phyloP scores from a whole-genome alignment of 176 grass and related monocot genomes.

The Thinopyrum elongatum region DNA sequence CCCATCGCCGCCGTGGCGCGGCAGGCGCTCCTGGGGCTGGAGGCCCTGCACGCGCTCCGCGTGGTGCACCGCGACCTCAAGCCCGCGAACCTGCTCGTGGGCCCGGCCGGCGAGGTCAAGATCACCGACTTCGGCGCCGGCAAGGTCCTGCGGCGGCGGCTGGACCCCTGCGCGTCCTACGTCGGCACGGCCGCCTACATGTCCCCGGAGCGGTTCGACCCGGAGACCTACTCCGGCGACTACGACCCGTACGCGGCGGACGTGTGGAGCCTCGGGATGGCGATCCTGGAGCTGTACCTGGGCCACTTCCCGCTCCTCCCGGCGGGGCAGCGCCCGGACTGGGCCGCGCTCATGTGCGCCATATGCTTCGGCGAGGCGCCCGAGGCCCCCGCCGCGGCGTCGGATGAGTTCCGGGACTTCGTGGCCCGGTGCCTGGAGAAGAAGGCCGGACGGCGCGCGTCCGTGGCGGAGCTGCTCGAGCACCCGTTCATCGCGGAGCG shows the following conservation, averaged over 20 bases:
- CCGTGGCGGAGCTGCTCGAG: conserved; percentile 63
- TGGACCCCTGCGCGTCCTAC: conserved; percentile 84
- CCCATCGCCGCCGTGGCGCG: conserved; percentile 69
- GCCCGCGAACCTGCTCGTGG: conserved; percentile 71
- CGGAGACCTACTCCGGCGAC: conserved; percentile 65
- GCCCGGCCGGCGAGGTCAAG: conserved; percentile 64
- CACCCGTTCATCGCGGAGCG: conserved; percentile 69
- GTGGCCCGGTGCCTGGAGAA: conserved; percentile 83
- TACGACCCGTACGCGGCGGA: conserved; percentile 95
- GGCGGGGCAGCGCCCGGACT: conserved; percentile 71
- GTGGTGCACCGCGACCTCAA: conserved; percentile 91
- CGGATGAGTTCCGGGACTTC: conserved; percentile 68
- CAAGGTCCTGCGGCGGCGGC: conserved; percentile 62
- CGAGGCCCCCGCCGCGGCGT: conserved; percentile 50
- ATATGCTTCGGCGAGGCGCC: conserved; percentile 83
- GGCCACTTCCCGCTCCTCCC: conserved; percentile 89
- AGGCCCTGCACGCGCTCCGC: conserved; percentile 55
- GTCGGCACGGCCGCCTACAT: conserved; percentile 89
- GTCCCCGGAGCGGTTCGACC: conserved; percentile 86
- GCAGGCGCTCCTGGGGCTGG: conserved; percentile 60
- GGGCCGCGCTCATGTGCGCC: conserved; percentile 89
- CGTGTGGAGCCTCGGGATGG: conserved; percentile 78
- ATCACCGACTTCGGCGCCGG: conserved; percentile 82
- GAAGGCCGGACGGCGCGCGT: conserved; percentile 60
- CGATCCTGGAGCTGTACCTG: conserved; percentile 70